phyloP scores from a whole-genome alignment of 2,329 filamentous ascomycete species.

The Colletotrichum acutatum region DNA sequence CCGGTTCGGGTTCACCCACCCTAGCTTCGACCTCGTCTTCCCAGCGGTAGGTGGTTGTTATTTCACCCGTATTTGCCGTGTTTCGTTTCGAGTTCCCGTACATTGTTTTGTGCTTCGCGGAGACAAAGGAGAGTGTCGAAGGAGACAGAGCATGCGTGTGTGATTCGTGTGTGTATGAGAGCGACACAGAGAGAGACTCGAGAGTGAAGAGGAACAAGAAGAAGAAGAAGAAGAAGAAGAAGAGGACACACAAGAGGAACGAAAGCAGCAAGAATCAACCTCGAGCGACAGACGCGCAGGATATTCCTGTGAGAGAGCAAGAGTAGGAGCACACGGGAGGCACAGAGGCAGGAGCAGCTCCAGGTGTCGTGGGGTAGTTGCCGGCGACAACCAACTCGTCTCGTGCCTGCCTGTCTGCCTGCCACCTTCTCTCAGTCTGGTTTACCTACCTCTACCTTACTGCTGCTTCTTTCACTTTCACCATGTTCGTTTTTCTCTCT shows the following conservation, averaged over 20 bases:
- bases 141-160: background rate
- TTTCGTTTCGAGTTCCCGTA: conserved; percentile 2
- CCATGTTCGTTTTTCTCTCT: conserved; percentile 26
- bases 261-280: background rate
- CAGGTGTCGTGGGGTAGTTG: conserved; percentile 3
- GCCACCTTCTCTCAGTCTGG: background rate
- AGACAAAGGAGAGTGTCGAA: background rate
- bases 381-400: background rate
- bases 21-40: conserved; percentile 33
- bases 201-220: background rate
- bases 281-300: background rate
- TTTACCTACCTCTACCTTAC: background rate
- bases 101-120: conserved; percentile 7
- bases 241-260: background rate
- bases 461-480: background rate
- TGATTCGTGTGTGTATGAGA: background rate
- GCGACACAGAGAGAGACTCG: background rate
- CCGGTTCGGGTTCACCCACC: conserved; percentile 30
- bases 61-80: background rate
- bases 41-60: conserved; percentile 33
- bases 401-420: conserved; percentile 1
- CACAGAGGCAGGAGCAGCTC: background rate
- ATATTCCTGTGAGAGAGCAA: background rate
- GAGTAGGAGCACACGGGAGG: too few species aligned
- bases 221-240: background rate